Evolutionary conservation across 2,329 filamentous ascomycete genomes (phyloP).

Genomic region (Phaeosphaeria sp.): DNA sequence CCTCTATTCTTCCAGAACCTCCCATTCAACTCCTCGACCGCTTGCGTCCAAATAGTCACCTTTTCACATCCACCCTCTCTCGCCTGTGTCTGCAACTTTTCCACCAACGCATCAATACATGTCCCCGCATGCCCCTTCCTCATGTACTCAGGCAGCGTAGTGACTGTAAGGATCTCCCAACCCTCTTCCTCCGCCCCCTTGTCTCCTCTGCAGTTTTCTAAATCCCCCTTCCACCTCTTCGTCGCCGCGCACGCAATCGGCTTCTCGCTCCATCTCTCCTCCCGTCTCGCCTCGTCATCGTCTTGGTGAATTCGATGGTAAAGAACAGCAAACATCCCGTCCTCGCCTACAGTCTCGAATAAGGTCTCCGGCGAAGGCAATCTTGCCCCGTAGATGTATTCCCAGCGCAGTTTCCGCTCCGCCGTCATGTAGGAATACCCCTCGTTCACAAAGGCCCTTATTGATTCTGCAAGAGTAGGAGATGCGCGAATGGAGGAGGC

Average conservation of each 20-base stretch:
- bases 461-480: background rate
- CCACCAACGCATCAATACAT: background rate
- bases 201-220: background rate
- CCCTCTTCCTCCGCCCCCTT: background rate
- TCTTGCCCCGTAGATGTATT: background rate
- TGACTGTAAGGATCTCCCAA: background rate
- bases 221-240: background rate
- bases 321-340: background rate
- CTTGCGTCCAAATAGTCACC: slow-evolving; percentile 13
- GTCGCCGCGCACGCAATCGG: background rate
- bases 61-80: background rate
- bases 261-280: background rate
- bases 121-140: background rate
- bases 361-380: background rate
- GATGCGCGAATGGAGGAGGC: background rate
- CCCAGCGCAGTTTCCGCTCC: background rate
- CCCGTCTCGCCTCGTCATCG: no score
- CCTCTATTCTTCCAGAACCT: slow-evolving; percentile 12
- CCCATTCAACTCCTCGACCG: slow-evolving; percentile 13
- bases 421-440: background rate
- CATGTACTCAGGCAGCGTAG: background rate
- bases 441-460: background rate
- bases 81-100: background rate
- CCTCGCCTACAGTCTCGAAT: background rate
- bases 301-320: background rate